Base-by-base conservation (phyloP, 2,329 filamentous ascomycete species). In the Hymenoscyphus scutula region DNA sequence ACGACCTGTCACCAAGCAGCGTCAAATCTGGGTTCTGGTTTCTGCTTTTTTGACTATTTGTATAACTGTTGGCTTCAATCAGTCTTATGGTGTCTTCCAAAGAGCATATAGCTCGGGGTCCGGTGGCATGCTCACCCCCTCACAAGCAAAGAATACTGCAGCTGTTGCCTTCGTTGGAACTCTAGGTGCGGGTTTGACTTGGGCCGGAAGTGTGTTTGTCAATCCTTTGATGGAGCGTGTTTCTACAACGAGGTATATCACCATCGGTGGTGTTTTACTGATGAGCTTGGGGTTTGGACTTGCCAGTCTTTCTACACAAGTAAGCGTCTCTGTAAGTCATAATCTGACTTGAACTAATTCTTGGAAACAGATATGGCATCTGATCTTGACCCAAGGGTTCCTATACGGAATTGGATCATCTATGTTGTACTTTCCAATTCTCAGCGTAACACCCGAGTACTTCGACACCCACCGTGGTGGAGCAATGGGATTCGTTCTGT, bases 51-150 rank as follows among this genome's bases (percentile, higher is more conserved):
- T 77, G 0, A 77, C 77, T 48, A 79, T 81, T 38, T 75, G 75
- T 56, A 74, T 81, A 25, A 81, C 80, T 3, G 79, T 81, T 56
- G 79, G 80, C 11, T 77, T 81, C 61, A 82, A 82, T 65, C 79
- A 81, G 62, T 76, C 74, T 37, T 82, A 78, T 64, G 79, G 80
- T 10, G 78, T 82, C 10, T 82, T 82, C 59, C 80, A 81, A 65
- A 74, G 78, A 56, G 81, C 79, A 66, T 82, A 82, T 65, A 76
- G 79, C 56, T 80, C 78, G 4, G 51, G 10, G 11, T 10, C 11
- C 13, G 51, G 23, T 11, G 25, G 23, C 11, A 68, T 81, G n/a
- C 73, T 81, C 15, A 68, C 68, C 2, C 70, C 70, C 6, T 63
- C 70, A 1, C 73, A 76, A 17, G 67, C 72, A 5, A 68, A 71